phyloP scores from a whole-genome alignment of 148 eudicot species.

The Polygonum aviculare region DNA sequence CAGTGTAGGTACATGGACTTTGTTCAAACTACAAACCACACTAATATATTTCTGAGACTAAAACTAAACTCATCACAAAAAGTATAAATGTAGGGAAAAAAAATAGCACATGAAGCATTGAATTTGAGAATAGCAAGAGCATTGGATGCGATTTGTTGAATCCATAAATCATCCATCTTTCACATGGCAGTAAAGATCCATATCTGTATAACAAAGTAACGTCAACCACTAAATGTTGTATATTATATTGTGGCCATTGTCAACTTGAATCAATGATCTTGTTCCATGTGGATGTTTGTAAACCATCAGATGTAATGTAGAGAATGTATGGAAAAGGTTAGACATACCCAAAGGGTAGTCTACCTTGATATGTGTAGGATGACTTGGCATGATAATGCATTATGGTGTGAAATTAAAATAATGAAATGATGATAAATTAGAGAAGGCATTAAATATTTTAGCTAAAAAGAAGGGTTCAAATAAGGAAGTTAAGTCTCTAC shows the following conservation, averaged over 20 bases:
- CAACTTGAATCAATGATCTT: background rate
- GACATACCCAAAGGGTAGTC: too few species aligned
- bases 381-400: too few species aligned
- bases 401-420: too few species aligned
- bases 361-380: too few species aligned
- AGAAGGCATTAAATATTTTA: too few species aligned
- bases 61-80: too few species aligned
- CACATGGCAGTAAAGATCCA: background rate
- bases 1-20: too few species aligned
- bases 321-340: background rate
- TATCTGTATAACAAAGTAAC: background rate
- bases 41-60: too few species aligned
- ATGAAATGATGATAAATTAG: too few species aligned
- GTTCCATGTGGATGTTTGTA: background rate
- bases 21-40: too few species aligned
- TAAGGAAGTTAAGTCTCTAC: too few species aligned
- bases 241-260: background rate
- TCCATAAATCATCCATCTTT: background rate
- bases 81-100: background rate
- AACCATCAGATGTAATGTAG: background rate
- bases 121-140: background rate
- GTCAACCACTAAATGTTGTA: background rate
- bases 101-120: background rate
- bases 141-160: conserved; percentile 8
- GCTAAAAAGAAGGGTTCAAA: too few species aligned